Base-by-base conservation (phyloP, 2,329 filamentous ascomycete species). In the Aspergillus brasiliensis region DNA sequence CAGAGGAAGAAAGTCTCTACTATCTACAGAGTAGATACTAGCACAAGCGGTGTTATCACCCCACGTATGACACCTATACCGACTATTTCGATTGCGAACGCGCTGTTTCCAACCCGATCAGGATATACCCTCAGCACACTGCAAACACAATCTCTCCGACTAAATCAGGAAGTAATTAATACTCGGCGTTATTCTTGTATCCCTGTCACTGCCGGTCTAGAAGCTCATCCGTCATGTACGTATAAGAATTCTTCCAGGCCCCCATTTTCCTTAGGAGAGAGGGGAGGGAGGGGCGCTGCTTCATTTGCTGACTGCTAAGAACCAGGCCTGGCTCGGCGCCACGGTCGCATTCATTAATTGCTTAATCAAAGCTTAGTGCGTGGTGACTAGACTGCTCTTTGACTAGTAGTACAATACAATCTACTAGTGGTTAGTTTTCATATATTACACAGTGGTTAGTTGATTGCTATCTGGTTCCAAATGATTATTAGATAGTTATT, bases 281-380 rank as follows among this genome's bases (percentile, higher is more conserved):
- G 21, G 44, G 44, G 21, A n/a, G n/a, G n/a, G n/a, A n/a, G n/a
- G n/a, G n/a, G n/a, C n/a, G n/a, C n/a, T n/a, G 7, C 25, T 31
- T 49, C 46, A 31, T 49, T 49, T 49, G 46, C 46, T 49, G 8
- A 28, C 31, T 49, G 46, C 46, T 49, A 5, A 28, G 46, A 49
- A 10, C 31, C 46, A 49, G 48, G 54, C 55, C 61, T 56, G 55
- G 56, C 46, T 52, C 25, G 27, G 46, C 61, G 62, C 62, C 62
- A 60, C 57, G 40, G 59, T 58, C 40, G 49, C 25, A n/a, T 34
- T 48, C 55, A 53, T 62, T 59, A 53, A 63, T 63, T 66, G 65
- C 65, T 66, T 67, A 65, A 63, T 65, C 53, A 65, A 66, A 67
- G 56, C 59, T 62, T 62, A 61, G 55, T 59, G 59, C n/a, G 46